Conservation (phyloP, 768 basidiomycete genomes). For the Pulveroboletus sp. region DNA sequence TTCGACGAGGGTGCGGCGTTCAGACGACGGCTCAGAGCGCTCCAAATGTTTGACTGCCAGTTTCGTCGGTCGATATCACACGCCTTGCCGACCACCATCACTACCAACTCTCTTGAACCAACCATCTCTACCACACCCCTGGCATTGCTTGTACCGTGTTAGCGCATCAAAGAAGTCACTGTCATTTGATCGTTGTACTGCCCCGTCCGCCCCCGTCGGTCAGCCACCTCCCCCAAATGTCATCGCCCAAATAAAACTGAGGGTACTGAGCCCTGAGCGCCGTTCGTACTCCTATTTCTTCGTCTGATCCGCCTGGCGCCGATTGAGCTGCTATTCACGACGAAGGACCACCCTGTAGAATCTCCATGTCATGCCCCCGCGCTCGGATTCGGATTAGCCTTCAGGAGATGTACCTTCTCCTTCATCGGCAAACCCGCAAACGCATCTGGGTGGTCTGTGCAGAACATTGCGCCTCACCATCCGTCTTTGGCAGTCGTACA, state of each 20-base stretch:
- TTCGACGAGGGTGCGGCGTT: conserved; percentile 6
- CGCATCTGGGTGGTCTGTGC: too few relatives aligned
- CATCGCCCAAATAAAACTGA: neutral
- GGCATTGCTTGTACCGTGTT: neutral
- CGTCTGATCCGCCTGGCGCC: conserved; percentile 16
- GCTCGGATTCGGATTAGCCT: neutral
- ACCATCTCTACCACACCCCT: neutral
- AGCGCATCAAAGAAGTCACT: neutral
- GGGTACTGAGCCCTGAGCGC: conserved; percentile 5
- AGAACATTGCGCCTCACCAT: too few relatives aligned
- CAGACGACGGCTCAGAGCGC: conserved; percentile 6
- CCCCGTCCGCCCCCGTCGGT: neutral
- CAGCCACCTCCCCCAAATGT: neutral
- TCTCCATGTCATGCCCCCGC: neutral
- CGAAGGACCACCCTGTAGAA: conserved; percentile 4
- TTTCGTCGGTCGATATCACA: conserved; percentile 14
- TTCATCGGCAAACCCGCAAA: neutral
- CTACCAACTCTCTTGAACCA: too few relatives aligned
- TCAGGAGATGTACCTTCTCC: neutral
- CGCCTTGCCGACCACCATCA: conserved; percentile 2
- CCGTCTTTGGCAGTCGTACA: neutral
- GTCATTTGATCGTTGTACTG: neutral
- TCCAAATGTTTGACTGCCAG: conserved; percentile 8
- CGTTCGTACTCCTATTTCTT: conserved; percentile 15
- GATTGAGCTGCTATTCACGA: neutral